Evolutionary conservation across 225 moss, liverwort and hornwort species (phyloP).

Genomic region (Asterella californica): DNA sequence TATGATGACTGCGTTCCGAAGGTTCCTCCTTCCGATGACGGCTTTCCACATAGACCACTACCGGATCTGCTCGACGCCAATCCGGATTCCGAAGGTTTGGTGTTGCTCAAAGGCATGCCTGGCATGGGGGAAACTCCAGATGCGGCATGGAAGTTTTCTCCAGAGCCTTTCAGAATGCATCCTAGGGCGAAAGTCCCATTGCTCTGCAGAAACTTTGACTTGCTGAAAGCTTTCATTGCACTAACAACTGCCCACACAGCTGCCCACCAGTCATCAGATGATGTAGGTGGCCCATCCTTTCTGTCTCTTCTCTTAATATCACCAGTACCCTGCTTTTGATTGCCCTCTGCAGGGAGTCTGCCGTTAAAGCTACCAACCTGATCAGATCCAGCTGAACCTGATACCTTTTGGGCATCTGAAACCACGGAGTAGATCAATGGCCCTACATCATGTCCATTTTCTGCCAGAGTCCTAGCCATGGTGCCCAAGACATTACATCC

Average conservation of each 20-base stretch:
- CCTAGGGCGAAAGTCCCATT: constrained; percentile 21
- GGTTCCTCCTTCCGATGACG: background rate
- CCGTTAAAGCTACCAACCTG: background rate
- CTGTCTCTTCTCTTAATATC: constrained; percentile 10
- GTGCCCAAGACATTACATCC: constrained; percentile 20
- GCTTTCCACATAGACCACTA: background rate
- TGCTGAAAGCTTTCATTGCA: constrained; percentile 21
- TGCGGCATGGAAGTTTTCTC: constrained; percentile 12
- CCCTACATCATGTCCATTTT: constrained; percentile 24
- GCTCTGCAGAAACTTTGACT: constrained; percentile 19
- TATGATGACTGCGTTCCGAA: background rate
- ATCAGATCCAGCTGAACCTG: constrained; percentile 2
- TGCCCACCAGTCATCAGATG: constrained; percentile 20
- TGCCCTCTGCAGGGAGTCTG: background rate
- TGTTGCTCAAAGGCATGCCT: constrained; percentile 21
- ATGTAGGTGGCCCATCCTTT: constrained; percentile 18
- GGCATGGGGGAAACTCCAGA: constrained; percentile 19
- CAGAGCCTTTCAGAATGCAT: constrained; percentile 21
- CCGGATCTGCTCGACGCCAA: constrained; percentile 2
- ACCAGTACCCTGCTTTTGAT: background rate
- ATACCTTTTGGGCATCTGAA: background rate
- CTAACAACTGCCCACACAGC: constrained; percentile 20
- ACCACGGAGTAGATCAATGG: background rate
- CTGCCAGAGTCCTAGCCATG: constrained; percentile 20
- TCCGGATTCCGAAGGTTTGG: constrained; percentile 11